A percentile compares a stretch with the other conserved stretches of the same genome.
phyloP scores from a whole-genome alignment of 83 land plant genomes.

The Larix sibirica region DNA sequence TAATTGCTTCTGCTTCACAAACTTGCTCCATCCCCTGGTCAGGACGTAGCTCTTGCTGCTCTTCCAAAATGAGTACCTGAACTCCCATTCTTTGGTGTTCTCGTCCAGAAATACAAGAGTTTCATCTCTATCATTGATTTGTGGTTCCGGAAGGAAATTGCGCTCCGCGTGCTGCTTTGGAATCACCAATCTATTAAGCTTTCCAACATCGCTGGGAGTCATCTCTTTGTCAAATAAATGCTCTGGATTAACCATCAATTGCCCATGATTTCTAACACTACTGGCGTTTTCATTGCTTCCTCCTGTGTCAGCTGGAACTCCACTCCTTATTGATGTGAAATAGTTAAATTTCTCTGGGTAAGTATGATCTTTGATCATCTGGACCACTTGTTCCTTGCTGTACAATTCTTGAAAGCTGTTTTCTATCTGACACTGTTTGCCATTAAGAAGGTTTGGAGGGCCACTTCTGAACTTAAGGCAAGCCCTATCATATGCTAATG shows the following conservation, averaged over 20 bases:
- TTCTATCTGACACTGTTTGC: background rate
- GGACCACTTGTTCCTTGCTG: background rate
- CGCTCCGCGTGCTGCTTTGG: background rate
- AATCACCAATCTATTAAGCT: background rate
- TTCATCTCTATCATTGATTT: background rate
- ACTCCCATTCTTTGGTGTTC: slow-evolving; percentile 18
- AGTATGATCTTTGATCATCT: slow-evolving; percentile 9
- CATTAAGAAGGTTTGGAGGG: background rate
- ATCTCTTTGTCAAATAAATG: background rate
- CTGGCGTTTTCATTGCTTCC: background rate
- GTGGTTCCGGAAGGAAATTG: background rate
- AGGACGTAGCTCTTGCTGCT: slow-evolving; percentile 23
- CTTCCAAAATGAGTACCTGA: slow-evolving; percentile 31
- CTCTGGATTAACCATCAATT: background rate
- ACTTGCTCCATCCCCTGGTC: slow-evolving; percentile 25
- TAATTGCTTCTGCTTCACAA: slow-evolving; percentile 23
- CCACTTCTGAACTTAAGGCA: background rate
- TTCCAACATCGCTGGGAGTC: background rate
- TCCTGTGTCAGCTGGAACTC: too few species aligned
- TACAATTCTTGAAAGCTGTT: background rate
- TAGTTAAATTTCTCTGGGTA: background rate
- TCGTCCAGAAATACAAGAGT: background rate
- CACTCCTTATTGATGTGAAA: background rate
- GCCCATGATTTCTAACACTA: too few species aligned
- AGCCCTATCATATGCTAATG: slow-evolving; percentile 16